phyloP scores from a whole-genome alignment of 768 basidiomycete species.

The Leccinum longicurvipes region DNA sequence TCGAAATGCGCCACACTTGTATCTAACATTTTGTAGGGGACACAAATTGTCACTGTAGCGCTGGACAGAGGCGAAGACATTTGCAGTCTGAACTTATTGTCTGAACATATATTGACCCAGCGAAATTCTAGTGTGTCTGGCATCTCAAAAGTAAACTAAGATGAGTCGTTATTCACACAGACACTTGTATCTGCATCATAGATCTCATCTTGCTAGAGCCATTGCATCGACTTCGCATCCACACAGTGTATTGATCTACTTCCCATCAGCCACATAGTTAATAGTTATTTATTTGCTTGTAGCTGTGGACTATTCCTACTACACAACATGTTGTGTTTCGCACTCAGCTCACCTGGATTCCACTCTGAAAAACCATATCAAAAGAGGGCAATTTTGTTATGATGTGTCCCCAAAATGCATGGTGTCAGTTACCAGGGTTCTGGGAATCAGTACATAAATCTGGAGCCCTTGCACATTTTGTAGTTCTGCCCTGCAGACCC shows the following conservation, averaged over 20 bases:
- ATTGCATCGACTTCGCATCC: constrained; percentile 30
- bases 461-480: constrained; percentile 16
- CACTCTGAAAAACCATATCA: constrained; percentile 12
- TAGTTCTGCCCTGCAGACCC: constrained; percentile 18
- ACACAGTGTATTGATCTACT: constrained; percentile 31
- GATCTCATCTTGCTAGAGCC: constrained; percentile 28
- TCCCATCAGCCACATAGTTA: constrained; percentile 21
- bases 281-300: constrained; percentile 32
- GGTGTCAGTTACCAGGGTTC: constrained; percentile 27
- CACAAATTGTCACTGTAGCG: constrained; percentile 51
- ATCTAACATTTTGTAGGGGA: constrained; percentile 45
- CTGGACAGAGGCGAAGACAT: constrained; percentile 42
- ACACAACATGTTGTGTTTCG: constrained; percentile 23
- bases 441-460: constrained; percentile 22
- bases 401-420: constrained; percentile 25
- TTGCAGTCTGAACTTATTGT: constrained; percentile 24
- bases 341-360: constrained; percentile 13
- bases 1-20: not conserved
- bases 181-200: constrained; percentile 25
- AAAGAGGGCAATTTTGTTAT: constrained; percentile 15
- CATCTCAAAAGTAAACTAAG: constrained; percentile 44
- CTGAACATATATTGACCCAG: constrained; percentile 7
- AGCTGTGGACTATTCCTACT: constrained; percentile 27
- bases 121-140: constrained; percentile 38
- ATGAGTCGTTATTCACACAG: constrained; percentile 11